phyloP scores from a whole-genome alignment of 2,329 filamentous ascomycete species.

The Penicillium sp. region DNA sequence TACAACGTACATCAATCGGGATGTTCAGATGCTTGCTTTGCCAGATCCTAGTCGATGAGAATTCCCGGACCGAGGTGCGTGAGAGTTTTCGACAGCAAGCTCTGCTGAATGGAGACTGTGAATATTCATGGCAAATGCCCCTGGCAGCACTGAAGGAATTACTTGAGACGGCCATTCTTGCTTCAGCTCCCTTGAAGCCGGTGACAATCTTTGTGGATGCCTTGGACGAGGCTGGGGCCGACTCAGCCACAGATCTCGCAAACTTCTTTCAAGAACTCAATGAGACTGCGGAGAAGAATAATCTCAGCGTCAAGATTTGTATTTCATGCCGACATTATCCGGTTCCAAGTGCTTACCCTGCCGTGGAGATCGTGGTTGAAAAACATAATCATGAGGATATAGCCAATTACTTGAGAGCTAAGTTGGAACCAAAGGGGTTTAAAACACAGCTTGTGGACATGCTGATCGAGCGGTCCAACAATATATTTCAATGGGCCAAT shows the following conservation, averaged over 20 bases:
- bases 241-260: constrained; percentile 2
- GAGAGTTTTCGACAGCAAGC: constrained; percentile 6
- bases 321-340: constrained; percentile 25
- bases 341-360: neutral
- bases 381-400: constrained; percentile 7
- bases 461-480: too few relatives aligned
- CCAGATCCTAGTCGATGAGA: constrained; percentile 15
- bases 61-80: constrained; percentile 2
- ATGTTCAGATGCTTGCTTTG: constrained; percentile 21
- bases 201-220: constrained; percentile 16
- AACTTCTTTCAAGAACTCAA: constrained; percentile 8
- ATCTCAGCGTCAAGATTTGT: neutral
- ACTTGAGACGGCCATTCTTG: constrained; percentile 1
- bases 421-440: too few relatives aligned
- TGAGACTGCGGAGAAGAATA: neutral
- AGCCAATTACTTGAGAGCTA: constrained; percentile 5
- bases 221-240: constrained; percentile 12
- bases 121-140: constrained; percentile 6
- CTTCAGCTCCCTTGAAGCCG: neutral
- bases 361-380: constrained; percentile 11
- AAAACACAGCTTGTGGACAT: too few relatives aligned
- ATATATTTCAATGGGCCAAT: too few relatives aligned
- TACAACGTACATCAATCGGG: constrained; percentile 17
- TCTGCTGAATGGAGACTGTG: neutral
- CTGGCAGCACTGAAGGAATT: neutral